Conservation (phyloP, 495 filamentous ascomycete genomes). For the Amniculicola lignicola region DNA sequence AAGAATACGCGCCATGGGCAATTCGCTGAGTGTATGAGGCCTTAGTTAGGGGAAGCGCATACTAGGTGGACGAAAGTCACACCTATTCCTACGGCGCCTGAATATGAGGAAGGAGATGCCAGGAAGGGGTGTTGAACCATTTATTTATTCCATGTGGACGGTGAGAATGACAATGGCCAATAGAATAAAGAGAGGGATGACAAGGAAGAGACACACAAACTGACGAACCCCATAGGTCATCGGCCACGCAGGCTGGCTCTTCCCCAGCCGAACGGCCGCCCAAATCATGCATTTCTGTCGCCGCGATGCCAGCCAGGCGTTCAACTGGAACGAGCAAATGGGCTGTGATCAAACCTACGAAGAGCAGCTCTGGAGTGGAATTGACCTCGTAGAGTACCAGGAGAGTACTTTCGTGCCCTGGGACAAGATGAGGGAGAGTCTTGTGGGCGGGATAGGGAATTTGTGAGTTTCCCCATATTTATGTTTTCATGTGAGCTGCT, state of each 20-base stretch:
- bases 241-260: conserved; percentile 26
- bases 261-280: conserved; percentile 7
- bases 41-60: conserved; percentile 21
- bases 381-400: conserved; percentile 2
- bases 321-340: conserved; percentile 18
- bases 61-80: conserved; percentile 16
- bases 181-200: no score
- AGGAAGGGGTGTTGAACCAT: no score
- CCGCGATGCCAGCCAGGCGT: conserved; percentile 11
- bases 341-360: conserved; percentile 18
- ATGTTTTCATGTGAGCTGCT: neutral
- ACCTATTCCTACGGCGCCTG: neutral
- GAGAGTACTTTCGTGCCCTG: conserved; percentile 9
- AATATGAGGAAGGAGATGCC: conserved; percentile 10
- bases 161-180: no score
- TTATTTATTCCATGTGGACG: no score
- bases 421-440: conserved; percentile 3
- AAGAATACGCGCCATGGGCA: neutral
- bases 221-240: no score
- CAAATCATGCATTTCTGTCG: conserved; percentile 22
- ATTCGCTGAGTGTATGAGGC: conserved; percentile 22
- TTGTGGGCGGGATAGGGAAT: conserved; percentile 12
- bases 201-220: no score
- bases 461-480: conserved; percentile 2
- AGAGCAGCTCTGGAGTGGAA: conserved; percentile 21